Percentiles rank a stretch among this genome's conserved stretches.
Conservation (phyloP, 2,329 filamentous ascomycete species). For the Sclerotinia borealis region DNA sequence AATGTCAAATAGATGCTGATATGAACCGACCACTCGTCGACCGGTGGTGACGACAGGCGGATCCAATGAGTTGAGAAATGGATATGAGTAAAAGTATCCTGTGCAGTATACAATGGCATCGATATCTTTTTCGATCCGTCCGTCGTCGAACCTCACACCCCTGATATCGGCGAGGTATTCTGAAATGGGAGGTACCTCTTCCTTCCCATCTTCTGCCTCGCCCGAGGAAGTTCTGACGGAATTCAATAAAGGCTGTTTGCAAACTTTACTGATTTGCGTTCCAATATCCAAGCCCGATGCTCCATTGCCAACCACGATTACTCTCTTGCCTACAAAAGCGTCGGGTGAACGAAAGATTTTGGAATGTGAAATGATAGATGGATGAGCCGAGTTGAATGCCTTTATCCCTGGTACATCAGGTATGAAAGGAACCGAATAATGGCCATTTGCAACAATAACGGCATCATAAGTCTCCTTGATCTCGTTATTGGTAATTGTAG, state of each 20-base stretch:
- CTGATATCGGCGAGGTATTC: conserved; percentile 48
- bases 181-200: conserved; percentile 53
- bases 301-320: conserved; percentile 77
- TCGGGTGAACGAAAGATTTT: conserved; percentile 70
- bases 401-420: conserved; percentile 55
- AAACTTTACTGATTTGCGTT: conserved; percentile 61
- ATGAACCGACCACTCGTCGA: conserved; percentile 63
- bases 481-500: conserved; percentile 24
- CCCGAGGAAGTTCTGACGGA: conserved; percentile 51
- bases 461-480: conserved; percentile 51
- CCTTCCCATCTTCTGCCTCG: conserved; percentile 32
- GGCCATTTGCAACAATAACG: conserved; percentile 68
- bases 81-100: conserved; percentile 80
- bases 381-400: conserved; percentile 53
- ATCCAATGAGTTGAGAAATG: conserved; percentile 53
- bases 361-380: conserved; percentile 62
- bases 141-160: conserved; percentile 61
- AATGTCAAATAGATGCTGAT: conserved; percentile 73
- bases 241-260: conserved; percentile 55
- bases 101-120: conserved; percentile 83
- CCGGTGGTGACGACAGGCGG: conserved; percentile 61
- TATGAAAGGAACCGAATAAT: conserved; percentile 64
- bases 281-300: conserved; percentile 82
- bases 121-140: conserved; percentile 56
- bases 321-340: conserved; percentile 61